A percentile compares a stretch with the other conserved stretches of the same genome.
phyloP scores from a whole-genome alignment of 768 basidiomycete genomes.

The Hypholoma fasciculare region DNA sequence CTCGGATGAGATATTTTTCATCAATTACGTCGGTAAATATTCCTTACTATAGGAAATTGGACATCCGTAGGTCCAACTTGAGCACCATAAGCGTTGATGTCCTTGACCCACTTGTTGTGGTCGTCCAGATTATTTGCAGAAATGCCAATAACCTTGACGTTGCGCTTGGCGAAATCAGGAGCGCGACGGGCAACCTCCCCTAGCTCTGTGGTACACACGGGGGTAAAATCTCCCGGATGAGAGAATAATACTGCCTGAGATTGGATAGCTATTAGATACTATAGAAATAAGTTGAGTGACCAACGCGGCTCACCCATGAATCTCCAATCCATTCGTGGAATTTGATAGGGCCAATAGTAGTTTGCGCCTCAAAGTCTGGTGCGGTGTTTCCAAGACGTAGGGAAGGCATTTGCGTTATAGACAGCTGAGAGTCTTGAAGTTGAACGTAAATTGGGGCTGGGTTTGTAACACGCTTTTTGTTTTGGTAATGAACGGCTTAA shows the following conservation, averaged over 20 bases:
- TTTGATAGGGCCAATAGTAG: conserved; percentile 82
- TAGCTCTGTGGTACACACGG: conserved; percentile 95
- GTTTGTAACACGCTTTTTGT: too few relatives aligned
- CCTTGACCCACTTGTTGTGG: conserved; percentile 87
- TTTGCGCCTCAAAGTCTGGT: conserved; percentile 90
- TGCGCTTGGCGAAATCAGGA: conserved; percentile 81
- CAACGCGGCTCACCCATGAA: conserved; percentile 62
- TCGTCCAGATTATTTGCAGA: conserved; percentile 87
- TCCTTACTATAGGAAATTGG: conserved; percentile 82
- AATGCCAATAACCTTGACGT: conserved; percentile 92
- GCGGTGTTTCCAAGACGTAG: conserved; percentile 87
- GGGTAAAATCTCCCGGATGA: conserved; percentile 92
- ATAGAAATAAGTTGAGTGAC: too few relatives aligned
- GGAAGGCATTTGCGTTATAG: conserved; percentile 33
- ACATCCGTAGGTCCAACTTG: conserved; percentile 74
- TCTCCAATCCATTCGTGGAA: conserved; percentile 93
- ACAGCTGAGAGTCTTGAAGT: too few relatives aligned
- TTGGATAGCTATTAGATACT: neutral
- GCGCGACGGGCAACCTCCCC: conserved; percentile 91
- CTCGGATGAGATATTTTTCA: neutral
- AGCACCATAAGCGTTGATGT: conserved; percentile 81
- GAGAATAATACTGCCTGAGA: conserved; percentile 85
- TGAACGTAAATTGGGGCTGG: too few relatives aligned
- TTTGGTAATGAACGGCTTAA: too few relatives aligned
- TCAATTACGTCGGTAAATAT: conserved; percentile 22